Conservation (phyloP, 1,284 basidiomycete species). For the Fomitiporia mediterranea region DNA sequence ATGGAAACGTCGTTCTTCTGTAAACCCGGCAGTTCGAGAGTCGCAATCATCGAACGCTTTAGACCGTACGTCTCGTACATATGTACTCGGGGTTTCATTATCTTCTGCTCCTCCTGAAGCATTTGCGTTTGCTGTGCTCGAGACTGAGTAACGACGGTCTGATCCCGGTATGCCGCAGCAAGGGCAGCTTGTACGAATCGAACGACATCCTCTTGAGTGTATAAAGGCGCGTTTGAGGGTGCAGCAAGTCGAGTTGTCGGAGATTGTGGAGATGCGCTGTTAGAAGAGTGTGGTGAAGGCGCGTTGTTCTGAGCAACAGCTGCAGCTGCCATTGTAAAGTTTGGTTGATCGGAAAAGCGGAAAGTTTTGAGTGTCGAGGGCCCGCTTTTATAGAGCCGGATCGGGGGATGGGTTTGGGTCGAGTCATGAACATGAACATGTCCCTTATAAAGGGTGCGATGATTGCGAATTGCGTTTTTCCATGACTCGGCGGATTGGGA, state of each 20-base stretch:
- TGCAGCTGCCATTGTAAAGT: conserved; percentile 1
- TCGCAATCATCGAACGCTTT: conserved; percentile 5
- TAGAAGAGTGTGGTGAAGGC: conserved; percentile 4
- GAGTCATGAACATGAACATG: background rate
- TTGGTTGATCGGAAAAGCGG: background rate
- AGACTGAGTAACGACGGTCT: background rate
- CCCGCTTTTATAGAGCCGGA: background rate
- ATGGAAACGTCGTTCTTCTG: conserved; percentile 12
- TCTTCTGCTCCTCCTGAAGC: background rate
- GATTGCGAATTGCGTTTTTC: background rate
- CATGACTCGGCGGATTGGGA: conserved; percentile 7
- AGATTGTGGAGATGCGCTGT: background rate
- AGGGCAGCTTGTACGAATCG: conserved; percentile 6
- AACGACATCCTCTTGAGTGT: conserved; percentile 11
- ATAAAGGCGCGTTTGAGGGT: conserved; percentile 1
- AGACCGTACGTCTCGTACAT: conserved; percentile 10
- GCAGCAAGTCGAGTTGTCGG: background rate
- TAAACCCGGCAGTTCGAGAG: conserved; percentile 17
- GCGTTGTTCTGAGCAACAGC: background rate
- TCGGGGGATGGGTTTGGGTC: background rate
- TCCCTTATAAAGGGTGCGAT: background rate
- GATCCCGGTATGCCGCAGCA: background rate
- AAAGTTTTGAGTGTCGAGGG: background rate
- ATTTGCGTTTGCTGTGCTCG: background rate
- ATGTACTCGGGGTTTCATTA: conserved; percentile 16